Evolutionary conservation across 2,329 filamentous ascomycete genomes (phyloP), one percentile per base, ranked within the genome.

Genomic region (Aspergillus tanneri): DNA sequence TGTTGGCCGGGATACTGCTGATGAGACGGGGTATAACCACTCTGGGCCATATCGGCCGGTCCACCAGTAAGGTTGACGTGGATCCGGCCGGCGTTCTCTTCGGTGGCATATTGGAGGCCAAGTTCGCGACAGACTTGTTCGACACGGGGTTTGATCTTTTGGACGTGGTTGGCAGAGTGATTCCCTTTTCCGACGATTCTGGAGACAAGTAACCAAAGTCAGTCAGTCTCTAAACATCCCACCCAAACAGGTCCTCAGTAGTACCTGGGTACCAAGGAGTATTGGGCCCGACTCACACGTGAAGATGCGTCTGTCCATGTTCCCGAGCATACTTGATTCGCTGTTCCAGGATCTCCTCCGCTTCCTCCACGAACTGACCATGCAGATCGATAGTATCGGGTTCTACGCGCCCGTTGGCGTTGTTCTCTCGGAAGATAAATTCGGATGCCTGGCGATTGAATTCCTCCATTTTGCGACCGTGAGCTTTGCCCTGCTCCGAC

Each of bases 381-480:
- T 99, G 93, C 39, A 99, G 78, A 72, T 99, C 93, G 60, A 99
- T 91, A 7, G 87, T 90, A 71, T 97, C 92, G 32, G 77, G 77
- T 12, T 82, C 79, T 8, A 95, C 86, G 52, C 86, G 83, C 14
- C 83, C 88, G 2, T 77, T 70, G 16, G 88, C 85, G 67, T 97
- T 97, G 76, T 96, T 96, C 73, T 92, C 90, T 32, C 90, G 86
- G 76, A 99, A 96, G 67, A 97, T 97, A 71, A 82, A 95, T 50
- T 96, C 88, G 50, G 88, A 89, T 1, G 93, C 93, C 70, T 96
- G 90, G 56, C 82, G 84, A 77, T 96, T 96, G 75, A 90, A 95
- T 51, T 86, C 78, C 57, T 95, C 89, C 83, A 95, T 93, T 67
- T 86, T 82, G 49, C 83, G 82, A 34, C 86, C 90, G 69, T 97